Percentiles rank a stretch among this genome's conserved stretches.
Conservation (phyloP, 331 rosid species). For the Erythrophleum ivorense region DNA sequence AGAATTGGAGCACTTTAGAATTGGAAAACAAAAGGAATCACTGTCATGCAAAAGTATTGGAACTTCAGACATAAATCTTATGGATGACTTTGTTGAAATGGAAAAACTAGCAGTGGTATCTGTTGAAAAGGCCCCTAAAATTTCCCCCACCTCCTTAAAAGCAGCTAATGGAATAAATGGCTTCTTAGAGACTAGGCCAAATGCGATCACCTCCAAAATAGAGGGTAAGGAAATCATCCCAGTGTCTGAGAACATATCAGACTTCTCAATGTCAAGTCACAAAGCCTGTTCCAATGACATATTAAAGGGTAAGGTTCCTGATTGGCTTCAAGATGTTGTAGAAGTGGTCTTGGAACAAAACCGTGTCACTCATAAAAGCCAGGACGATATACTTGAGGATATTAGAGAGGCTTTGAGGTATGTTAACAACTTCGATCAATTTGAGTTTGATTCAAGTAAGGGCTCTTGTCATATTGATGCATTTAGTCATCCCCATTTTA, state of each 20-base stretch:
- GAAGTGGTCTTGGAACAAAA: conserved; percentile 65
- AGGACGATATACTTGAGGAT: conserved; percentile 55
- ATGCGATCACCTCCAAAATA: conserved; percentile 43
- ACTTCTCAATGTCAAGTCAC: conserved; percentile 48
- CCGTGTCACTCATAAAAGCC: conserved; percentile 46
- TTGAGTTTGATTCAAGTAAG: conserved; percentile 39
- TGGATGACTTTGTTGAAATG: conserved; percentile 96
- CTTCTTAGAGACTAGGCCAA: conserved; percentile 48
- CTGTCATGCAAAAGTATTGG: conserved; percentile 53
- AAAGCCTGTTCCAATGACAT: conserved; percentile 43
- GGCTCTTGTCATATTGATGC: conserved; percentile 43
- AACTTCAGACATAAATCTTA: conserved; percentile 70
- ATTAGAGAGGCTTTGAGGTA: conserved; percentile 54
- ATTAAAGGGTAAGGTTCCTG: conserved; percentile 47
- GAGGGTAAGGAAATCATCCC: conserved; percentile 55
- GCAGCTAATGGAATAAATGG: conserved; percentile 45
- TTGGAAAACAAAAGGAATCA: conserved; percentile 57
- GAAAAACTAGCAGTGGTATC: conserved; percentile 86
- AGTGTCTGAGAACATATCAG: conserved; percentile 45
- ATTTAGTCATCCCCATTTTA: conserved; percentile 32
- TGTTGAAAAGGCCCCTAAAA: conserved; percentile 54
- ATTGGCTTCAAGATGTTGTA: conserved; percentile 68
- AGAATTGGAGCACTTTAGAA: conserved; percentile 71
- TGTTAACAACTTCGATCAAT: conserved; percentile 40
- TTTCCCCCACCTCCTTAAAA: conserved; percentile 49